These are phyloP conservation scores for Symmetrospora coprosmae DNA, from an alignment of 768 basidiomycete species.

Conservation along the genomic window DNA sequence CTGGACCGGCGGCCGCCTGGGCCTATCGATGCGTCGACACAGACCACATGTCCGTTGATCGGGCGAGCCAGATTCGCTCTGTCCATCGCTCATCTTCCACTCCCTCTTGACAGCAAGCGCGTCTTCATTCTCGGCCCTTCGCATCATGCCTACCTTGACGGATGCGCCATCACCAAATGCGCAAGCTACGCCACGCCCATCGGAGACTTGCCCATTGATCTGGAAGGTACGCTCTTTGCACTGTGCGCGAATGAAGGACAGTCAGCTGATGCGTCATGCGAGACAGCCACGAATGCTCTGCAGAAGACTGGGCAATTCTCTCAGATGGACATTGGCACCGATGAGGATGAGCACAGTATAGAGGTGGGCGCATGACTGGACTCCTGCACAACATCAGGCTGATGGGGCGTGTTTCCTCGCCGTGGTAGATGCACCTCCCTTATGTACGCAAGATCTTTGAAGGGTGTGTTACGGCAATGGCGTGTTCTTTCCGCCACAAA, in stretches of 20 bases:
- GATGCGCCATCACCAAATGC: constrained; percentile 74
- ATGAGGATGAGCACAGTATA: constrained; percentile 90
- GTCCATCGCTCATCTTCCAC: not conserved
- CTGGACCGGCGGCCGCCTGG: constrained; percentile 87
- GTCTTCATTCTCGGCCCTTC: constrained; percentile 93
- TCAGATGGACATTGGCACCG: constrained; percentile 51
- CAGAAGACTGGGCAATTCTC: constrained; percentile 54
- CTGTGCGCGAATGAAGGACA: not conserved
- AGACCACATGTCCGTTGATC: constrained; percentile 56
- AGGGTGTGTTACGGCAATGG: constrained; percentile 43
- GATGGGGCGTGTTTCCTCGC: not conserved
- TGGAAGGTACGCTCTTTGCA: constrained; percentile 47
- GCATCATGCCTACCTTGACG: constrained; percentile 73
- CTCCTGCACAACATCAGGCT: not conserved
- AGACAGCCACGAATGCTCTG: constrained; percentile 53
- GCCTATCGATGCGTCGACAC: constrained; percentile 82
- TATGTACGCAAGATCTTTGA: constrained; percentile 73
- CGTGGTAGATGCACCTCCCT: constrained; percentile 14
- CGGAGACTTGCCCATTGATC: constrained; percentile 64
- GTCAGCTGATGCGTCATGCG: not conserved
- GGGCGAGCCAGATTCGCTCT: not conserved
- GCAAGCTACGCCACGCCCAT: constrained; percentile 67
- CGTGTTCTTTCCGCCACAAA: not conserved
- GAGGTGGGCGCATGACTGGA: constrained; percentile 74
- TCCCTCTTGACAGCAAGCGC: constrained; percentile 51